These are phyloP conservation scores for Phlebopus sp. DNA, from an alignment of 1,284 basidiomycete genomes.

Conservation along the genomic window DNA sequence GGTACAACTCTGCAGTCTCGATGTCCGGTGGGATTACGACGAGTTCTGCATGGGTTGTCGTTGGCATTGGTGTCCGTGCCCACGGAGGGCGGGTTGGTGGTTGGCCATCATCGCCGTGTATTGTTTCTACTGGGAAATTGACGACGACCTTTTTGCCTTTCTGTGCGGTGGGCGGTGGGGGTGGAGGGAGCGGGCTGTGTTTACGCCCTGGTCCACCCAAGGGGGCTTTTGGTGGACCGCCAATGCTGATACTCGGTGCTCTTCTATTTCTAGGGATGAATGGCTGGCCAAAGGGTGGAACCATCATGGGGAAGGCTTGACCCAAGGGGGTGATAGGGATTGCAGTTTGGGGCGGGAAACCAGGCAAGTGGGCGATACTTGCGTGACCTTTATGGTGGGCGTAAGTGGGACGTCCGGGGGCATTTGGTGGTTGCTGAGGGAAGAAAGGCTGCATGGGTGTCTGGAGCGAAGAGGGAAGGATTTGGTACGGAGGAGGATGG, in stretches of 20 bases:
- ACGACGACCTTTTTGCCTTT: conserved; percentile 70
- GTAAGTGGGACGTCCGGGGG: conserved; percentile 51
- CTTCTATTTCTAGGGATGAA: conserved; percentile 56
- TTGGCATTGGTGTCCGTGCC: conserved; percentile 58
- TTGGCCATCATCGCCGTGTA: conserved; percentile 41
- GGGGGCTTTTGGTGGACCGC: conserved; percentile 78
- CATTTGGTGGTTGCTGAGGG: conserved; percentile 43
- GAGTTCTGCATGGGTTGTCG: conserved; percentile 40
- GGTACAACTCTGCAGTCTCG: conserved; percentile 53
- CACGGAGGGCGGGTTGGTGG: conserved; percentile 49
- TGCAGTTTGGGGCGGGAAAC: conserved; percentile 52
- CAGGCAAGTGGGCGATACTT: conserved; percentile 56
- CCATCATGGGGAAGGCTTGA: conserved; percentile 57
- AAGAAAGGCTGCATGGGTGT: conserved; percentile 72
- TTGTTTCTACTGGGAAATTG: conserved; percentile 69
- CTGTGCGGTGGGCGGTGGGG: conserved; percentile 24
- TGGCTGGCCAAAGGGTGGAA: conserved; percentile 43
- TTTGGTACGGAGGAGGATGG: conserved; percentile 53
- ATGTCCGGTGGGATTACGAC: conserved; percentile 45
- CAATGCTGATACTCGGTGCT: conserved; percentile 63
- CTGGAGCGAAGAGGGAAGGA: conserved; percentile 47
- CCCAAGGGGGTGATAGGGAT: conserved; percentile 62
- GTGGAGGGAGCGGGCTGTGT: conserved; percentile 58
- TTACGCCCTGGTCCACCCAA: conserved; percentile 75
- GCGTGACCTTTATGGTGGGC: conserved; percentile 49